Percentiles rank a stretch among this genome's conserved stretches.
Conservation (phyloP, 345 rosid genomes). For the Angophora floribunda region DNA sequence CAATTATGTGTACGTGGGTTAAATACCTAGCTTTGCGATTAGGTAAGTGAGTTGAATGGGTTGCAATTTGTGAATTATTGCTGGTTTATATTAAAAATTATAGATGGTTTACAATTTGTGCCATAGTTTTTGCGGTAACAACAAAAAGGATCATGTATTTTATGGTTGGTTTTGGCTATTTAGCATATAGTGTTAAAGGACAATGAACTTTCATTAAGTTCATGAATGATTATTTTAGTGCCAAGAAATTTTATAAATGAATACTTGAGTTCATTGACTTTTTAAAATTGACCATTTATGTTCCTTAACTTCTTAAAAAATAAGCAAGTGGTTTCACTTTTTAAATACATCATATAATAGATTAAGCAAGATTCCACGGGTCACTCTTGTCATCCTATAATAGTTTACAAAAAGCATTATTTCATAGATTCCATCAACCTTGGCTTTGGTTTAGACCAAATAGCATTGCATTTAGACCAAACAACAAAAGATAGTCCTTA, state of each 20-base stretch:
- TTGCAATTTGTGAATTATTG: not conserved
- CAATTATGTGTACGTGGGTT: not conserved
- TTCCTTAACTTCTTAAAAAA: too few relatives aligned
- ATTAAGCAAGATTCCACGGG: not conserved
- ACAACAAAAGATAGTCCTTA: not conserved
- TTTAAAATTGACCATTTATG: too few relatives aligned
- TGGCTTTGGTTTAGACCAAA: not conserved
- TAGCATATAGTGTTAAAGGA: not conserved
- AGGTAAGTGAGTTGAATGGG: not conserved
- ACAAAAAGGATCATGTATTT: not conserved
- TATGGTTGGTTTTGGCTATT: not conserved
- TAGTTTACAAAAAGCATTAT: not conserved
- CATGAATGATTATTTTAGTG: not conserved
- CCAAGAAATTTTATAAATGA: too few relatives aligned
- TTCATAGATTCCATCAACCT: not conserved
- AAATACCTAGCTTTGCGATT: not conserved
- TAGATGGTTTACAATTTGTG: not conserved
- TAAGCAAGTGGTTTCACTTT: too few relatives aligned
- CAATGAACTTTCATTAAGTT: too few relatives aligned
- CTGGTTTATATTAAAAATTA: not conserved
- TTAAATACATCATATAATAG: too few relatives aligned
- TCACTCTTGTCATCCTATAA: not conserved
- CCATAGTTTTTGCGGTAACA: not conserved
- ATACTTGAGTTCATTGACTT: too few relatives aligned
- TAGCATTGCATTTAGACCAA: not conserved